Evolutionary conservation across 768 basidiomycete species (phyloP), one percentile per base, ranked within the genome.

Genomic region (Tricholoma bakamatsutake): DNA sequence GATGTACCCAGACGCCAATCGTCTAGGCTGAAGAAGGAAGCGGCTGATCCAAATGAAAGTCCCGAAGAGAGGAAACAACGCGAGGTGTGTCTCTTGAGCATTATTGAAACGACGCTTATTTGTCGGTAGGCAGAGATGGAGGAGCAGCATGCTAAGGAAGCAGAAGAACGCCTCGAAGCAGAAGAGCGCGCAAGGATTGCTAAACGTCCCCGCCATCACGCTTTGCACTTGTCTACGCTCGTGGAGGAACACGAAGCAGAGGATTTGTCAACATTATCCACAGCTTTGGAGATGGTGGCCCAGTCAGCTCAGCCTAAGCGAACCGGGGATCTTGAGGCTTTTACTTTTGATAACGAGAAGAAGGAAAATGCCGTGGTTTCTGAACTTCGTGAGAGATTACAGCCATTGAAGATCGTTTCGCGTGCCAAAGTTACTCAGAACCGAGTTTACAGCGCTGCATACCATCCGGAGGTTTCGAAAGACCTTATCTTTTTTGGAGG

Each of bases 401-500:
- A 76, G 55, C 69, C 72, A 31, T 63, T 93, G 66, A 82, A 80
- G 56, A 74, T 92, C n/a, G 76, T 88, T 1, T 81, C 88, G 31
- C 77, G 88, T 54, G 90, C 90, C 12, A 93, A 92, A 68, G 90
- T 93, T 7, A 90, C 87, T 1, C 74, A 82, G 58, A 78, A 87
- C 57, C 73, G 91, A 18, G 65, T 93, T 1, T 93, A 93, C 62
- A 84, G 85, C 58, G 84, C 87, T 31, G 83, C 82, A 12, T 93
- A 88, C 67, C 91, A 93, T 65, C 88, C 90, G 4, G 90, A 90
- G 60, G 74, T 77, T 17, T 80, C 83, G 11, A 90, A 88, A 62
- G 91, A 93, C 67, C 67, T 93, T 11, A 78, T 93, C n/a, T 92
- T 93, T 66, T 90, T 93, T 66, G 91, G 91, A 67, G 89, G 89